These are phyloP conservation scores for Saussurea involucrata DNA, from an alignment of 129 eudicot genomes.

Conservation along the genomic window DNA sequence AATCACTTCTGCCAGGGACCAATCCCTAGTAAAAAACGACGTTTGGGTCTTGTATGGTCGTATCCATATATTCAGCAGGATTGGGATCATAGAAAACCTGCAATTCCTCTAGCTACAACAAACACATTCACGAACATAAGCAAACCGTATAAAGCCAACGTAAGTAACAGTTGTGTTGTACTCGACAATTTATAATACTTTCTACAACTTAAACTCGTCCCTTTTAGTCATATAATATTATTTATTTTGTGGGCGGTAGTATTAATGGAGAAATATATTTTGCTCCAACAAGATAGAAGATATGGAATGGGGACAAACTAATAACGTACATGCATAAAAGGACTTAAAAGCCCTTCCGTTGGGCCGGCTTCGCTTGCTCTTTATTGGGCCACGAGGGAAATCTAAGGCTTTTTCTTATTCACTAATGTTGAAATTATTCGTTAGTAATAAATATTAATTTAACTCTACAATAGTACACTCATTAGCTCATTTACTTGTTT, in stretches of 20 bases:
- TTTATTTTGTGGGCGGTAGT: neutral
- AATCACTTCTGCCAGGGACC: neutral
- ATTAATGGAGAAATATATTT: neutral
- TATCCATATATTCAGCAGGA: conserved; percentile 45
- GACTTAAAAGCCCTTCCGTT: too few relatives aligned
- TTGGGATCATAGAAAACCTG: conserved; percentile 56
- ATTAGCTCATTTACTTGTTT: too few relatives aligned
- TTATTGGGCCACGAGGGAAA: too few relatives aligned
- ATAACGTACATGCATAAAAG: too few relatives aligned
- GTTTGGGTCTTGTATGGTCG: conserved; percentile 34
- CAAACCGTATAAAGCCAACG: neutral
- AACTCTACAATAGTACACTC: too few relatives aligned
- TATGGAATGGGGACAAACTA: too few relatives aligned
- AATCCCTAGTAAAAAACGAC: conserved; percentile 62
- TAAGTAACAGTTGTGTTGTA: neutral
- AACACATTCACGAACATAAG: neutral
- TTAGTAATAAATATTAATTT: too few relatives aligned
- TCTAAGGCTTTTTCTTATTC: too few relatives aligned
- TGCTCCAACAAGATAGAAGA: too few relatives aligned
- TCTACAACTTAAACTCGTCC: neutral
- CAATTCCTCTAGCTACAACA: conserved; percentile 57
- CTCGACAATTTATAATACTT: neutral
- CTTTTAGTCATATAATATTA: too few relatives aligned
- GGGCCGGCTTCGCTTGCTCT: too few relatives aligned
- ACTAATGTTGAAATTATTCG: too few relatives aligned